A percentile compares a stretch with the other conserved stretches of the same genome.
phyloP scores from a whole-genome alignment of 352 stramenopile genomes.

The Globisporangium middletonii region DNA sequence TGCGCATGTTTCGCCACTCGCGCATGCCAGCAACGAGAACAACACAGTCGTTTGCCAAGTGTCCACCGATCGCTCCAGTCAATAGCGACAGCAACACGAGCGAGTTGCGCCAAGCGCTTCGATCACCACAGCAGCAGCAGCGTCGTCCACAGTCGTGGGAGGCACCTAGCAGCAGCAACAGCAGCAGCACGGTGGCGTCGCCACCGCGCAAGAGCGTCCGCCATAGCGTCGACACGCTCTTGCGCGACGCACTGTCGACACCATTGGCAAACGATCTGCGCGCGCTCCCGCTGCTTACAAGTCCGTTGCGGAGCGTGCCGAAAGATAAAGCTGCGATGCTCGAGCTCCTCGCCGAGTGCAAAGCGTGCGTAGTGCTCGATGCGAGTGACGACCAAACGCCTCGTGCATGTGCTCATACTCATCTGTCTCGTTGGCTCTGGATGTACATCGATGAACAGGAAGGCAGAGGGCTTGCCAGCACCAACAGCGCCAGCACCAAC shows the following conservation, averaged over 20 bases:
- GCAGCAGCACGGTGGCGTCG: background rate
- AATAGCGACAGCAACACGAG: background rate
- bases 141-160: slow-evolving; percentile 4
- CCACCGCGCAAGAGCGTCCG: slow-evolving; percentile 5
- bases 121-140: background rate
- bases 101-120: background rate
- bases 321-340: slow-evolving; percentile 39
- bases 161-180: background rate
- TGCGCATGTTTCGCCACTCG: slow-evolving; percentile 18
- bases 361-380: slow-evolving; percentile 21
- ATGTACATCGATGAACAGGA: slow-evolving; percentile 9
- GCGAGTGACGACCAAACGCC: too few relatives aligned
- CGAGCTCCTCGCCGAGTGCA: slow-evolving; percentile 37
- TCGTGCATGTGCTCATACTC: background rate
- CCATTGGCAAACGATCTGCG: slow-evolving; percentile 1
- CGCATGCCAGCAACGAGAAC: slow-evolving; percentile 1
- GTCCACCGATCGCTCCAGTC: slow-evolving; percentile 10
- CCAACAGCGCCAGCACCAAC: background rate
- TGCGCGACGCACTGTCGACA: background rate
- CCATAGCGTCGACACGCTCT: background rate
- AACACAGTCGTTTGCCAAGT: background rate
- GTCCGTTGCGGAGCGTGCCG: slow-evolving; percentile 1
- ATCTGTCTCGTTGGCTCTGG: background rate
- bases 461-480: background rate
- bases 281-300: slow-evolving; percentile 31